phyloP scores from a whole-genome alignment of 2,329 filamentous ascomycete genomes.

The Aspergillus carbonarius region DNA sequence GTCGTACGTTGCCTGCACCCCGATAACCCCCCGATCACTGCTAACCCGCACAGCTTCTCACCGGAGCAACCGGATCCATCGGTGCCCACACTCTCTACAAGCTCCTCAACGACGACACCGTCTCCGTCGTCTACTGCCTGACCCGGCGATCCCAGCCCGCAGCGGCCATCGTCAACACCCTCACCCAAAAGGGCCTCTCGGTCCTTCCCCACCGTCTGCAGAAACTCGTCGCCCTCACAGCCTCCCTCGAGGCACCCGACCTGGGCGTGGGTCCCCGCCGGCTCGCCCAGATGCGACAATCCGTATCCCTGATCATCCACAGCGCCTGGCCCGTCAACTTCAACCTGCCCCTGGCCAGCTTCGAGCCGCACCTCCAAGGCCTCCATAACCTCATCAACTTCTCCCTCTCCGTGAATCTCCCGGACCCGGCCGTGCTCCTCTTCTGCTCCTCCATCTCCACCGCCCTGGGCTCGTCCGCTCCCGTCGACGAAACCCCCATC shows the following conservation, averaged over 20 bases:
- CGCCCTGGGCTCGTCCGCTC: constrained; percentile 18
- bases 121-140: constrained; percentile 40
- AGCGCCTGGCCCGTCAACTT: constrained; percentile 59
- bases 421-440: constrained; percentile 37
- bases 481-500: constrained; percentile 17
- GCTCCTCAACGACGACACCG: constrained; percentile 36
- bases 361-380: constrained; percentile 48
- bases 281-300: constrained; percentile 40
- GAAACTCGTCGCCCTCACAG: constrained; percentile 44
- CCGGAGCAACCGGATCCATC: constrained; percentile 47
- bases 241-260: constrained; percentile 39
- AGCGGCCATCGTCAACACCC: constrained; percentile 22
- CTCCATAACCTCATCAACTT: constrained; percentile 49
- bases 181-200: constrained; percentile 21
- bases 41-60: constrained; percentile 31
- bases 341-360: constrained; percentile 50
- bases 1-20: constrained; percentile 21
- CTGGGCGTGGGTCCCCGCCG: constrained; percentile 42
- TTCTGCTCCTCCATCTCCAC: constrained; percentile 56
- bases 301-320: constrained; percentile 51
- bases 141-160: constrained; percentile 29
- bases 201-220: constrained; percentile 22
- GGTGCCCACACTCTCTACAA: constrained; percentile 43
- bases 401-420: constrained; percentile 38
- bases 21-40: neutral